Evolutionary conservation across 345 rosid species (phyloP).

Genomic region (Jatropha curcas): DNA sequence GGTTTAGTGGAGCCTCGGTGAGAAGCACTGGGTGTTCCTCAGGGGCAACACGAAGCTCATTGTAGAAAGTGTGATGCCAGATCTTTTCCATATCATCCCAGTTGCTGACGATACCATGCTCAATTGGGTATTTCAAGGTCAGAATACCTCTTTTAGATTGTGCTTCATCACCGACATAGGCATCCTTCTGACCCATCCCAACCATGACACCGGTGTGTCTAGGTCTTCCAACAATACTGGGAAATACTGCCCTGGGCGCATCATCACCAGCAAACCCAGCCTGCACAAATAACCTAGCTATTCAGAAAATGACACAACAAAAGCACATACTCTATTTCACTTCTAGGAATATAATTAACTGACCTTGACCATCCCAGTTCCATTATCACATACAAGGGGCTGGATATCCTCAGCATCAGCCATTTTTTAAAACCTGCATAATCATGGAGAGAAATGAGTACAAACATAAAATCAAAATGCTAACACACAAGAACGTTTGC

Average conservation of each 20-base stretch:
- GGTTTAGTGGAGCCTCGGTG: conserved; percentile 67
- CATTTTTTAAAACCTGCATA: conserved; percentile 48
- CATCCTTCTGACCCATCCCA: conserved; percentile 81
- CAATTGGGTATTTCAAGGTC: conserved; percentile 72
- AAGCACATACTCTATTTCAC: not conserved
- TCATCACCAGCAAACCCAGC: conserved; percentile 77
- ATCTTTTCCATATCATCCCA: conserved; percentile 87
- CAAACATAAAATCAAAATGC: not conserved
- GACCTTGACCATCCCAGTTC: conserved; percentile 79
- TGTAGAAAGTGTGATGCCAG: conserved; percentile 81
- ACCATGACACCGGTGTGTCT: conserved; percentile 83
- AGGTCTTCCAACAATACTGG: conserved; percentile 70
- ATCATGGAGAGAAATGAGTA: not conserved
- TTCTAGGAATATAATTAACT: conserved; percentile 9
- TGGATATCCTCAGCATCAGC: conserved; percentile 93
- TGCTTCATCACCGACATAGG: conserved; percentile 76
- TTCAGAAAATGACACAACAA: not conserved
- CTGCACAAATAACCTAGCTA: conserved; percentile 26
- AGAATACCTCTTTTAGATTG: conserved; percentile 77
- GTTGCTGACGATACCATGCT: conserved; percentile 75
- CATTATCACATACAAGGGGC: conserved; percentile 77
- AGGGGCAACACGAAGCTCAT: conserved; percentile 70
- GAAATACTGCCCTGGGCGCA: conserved; percentile 70
- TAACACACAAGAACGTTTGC: not conserved
- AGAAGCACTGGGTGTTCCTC: conserved; percentile 68